Conservation (phyloP, 371 early-diverging fungal genomes). For the Mucor mucedo region DNA sequence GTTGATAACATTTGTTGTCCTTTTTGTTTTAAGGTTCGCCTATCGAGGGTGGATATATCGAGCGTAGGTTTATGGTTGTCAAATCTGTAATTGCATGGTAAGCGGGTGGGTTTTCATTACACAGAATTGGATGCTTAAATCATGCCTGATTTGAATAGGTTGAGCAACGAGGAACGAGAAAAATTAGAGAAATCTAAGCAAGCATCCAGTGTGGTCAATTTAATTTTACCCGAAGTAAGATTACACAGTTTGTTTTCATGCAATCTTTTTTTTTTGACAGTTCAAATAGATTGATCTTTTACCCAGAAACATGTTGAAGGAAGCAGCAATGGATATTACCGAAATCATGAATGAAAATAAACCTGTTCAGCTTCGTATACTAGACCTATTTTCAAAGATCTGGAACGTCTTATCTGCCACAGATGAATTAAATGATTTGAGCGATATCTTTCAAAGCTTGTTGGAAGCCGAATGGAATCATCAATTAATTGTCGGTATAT, state of each 20-base stretch:
- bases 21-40: no score
- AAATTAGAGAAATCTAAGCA: constrained; percentile 26
- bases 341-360: constrained; percentile 32
- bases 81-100: no score
- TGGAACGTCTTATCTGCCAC: constrained; percentile 46
- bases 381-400: constrained; percentile 53
- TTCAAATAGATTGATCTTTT: constrained; percentile 39
- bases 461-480: constrained; percentile 49
- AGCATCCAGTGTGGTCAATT: constrained; percentile 33
- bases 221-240: constrained; percentile 47
- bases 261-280: not conserved
- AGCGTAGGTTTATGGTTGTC: no score
- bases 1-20: no score
- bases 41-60: no score
- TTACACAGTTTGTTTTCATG: not conserved
- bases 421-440: constrained; percentile 28
- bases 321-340: constrained; percentile 23
- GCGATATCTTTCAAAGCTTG: constrained; percentile 43
- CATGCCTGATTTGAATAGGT: not conserved
- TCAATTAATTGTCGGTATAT: constrained; percentile 45
- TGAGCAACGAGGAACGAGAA: constrained; percentile 24
- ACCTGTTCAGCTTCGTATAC: constrained; percentile 43
- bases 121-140: no score
- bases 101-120: no score
- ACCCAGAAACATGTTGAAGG: constrained; percentile 16